These are phyloP conservation scores for Actinomortierella wolfii DNA, from an alignment of 371 early-diverging fungal genomes.

Conservation along the genomic window DNA sequence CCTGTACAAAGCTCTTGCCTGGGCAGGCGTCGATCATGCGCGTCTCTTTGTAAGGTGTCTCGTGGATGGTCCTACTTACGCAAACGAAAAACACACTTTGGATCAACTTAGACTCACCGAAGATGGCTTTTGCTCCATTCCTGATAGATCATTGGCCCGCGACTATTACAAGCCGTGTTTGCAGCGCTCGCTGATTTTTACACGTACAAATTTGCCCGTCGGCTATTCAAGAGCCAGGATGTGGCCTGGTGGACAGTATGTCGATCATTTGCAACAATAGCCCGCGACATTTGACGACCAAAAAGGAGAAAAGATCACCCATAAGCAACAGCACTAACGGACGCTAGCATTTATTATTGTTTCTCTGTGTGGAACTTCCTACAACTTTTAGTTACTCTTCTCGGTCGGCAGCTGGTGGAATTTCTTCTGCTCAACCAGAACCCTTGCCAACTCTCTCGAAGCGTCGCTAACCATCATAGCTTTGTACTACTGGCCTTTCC, in stretches of 20 bases:
- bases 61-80: too few species aligned
- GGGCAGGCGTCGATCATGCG: constrained; percentile 65
- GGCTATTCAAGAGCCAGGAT: constrained; percentile 52
- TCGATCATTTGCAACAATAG: constrained; percentile 7
- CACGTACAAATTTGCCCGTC: constrained; percentile 70
- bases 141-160: constrained; percentile 71
- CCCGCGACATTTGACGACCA: too few species aligned
- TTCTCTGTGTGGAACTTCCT: not conserved
- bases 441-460: constrained; percentile 77
- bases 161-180: constrained; percentile 71
- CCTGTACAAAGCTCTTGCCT: constrained; percentile 65
- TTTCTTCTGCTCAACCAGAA: constrained; percentile 74
- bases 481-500: constrained; percentile 78
- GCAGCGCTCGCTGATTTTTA: constrained; percentile 77
- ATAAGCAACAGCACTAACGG: not conserved
- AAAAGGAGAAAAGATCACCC: too few species aligned
- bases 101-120: too few species aligned
- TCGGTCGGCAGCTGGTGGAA: constrained; percentile 84
- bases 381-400: constrained; percentile 63
- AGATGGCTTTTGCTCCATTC: not conserved
- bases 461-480: constrained; percentile 66
- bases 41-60: constrained; percentile 53
- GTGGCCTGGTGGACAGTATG: constrained; percentile 70
- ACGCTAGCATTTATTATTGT: not conserved
- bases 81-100: too few species aligned